A percentile compares a stretch with the other conserved stretches of the same genome.
These are phyloP conservation scores for Hypoxylon crocopeplum DNA, from an alignment of 495 filamentous ascomycete species.

Conservation along the genomic window DNA sequence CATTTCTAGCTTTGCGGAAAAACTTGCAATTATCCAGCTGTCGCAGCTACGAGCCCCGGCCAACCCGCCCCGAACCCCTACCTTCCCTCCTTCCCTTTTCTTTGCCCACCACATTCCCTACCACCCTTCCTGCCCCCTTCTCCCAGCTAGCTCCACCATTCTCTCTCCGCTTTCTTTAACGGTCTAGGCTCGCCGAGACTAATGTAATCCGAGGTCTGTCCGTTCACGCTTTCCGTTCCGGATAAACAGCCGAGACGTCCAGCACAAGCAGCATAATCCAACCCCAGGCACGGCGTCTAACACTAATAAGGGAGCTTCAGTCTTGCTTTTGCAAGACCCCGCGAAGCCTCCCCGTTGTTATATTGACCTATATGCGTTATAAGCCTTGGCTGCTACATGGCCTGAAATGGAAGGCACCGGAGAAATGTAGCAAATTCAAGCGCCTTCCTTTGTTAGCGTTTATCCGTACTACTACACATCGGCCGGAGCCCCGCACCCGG, in stretches of 20 bases:
- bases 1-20: constrained; percentile 14
- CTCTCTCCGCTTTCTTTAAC: not conserved
- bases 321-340: constrained; percentile 5
- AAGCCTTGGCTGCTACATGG: constrained; percentile 30
- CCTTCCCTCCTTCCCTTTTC: constrained; percentile 6
- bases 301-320: constrained; percentile 19
- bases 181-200: constrained; percentile 15
- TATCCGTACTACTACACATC: too few species aligned
- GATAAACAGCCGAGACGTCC: constrained; percentile 9
- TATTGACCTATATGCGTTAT: constrained; percentile 12
- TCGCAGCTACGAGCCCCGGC: constrained; percentile 4
- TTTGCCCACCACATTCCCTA: constrained; percentile 2
- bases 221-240: constrained; percentile 23
- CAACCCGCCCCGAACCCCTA: not conserved
- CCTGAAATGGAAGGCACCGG: constrained; percentile 23
- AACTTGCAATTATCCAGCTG: constrained; percentile 18
- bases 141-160: not conserved
- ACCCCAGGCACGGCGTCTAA: constrained; percentile 14
- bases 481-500: too few species aligned
- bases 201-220: constrained; percentile 18
- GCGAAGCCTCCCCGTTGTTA: constrained; percentile 5
- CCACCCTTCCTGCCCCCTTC: too few species aligned
- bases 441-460: too few species aligned
- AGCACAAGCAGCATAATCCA: constrained; percentile 4
- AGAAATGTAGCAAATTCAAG: too few species aligned